Evolutionary conservation across 1,284 basidiomycete species (phyloP), one percentile per base, ranked within the genome.

Genomic region (Termitomyces sp.): DNA sequence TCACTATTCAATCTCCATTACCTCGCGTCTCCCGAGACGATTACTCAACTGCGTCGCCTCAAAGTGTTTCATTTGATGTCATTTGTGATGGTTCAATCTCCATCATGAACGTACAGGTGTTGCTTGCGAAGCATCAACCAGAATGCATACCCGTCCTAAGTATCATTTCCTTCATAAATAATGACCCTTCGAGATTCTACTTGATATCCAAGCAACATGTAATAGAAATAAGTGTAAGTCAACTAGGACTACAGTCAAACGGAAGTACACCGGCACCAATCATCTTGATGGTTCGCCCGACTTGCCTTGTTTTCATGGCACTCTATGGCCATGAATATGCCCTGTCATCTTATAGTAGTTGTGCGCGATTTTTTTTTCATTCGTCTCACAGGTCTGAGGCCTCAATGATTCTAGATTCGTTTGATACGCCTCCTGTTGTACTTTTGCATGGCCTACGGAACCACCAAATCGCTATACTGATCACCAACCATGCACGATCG

Each of bases 191-290:
- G 8, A 39, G 17, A 41, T 15, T 24, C 5, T 21, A 6, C 4
- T 5, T 15, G 19, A 21, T 46, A 34, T n/a, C 8, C 7, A 5
- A 24, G 5, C 33, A 2, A 5, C 33, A 6, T 24, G 13, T 4
- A 5, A 31, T 15, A 6, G 1, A 15, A n/a, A 4, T 33, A 1
- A 15, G 19, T 34, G 5, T 8, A 26, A 47, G 12, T 9, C 45
- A 6, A 30, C 19, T n/a, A 15, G 45, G 13, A 26, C 19, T 12
- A 15, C 12, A 34, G 8, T 54, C 46, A 62, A 46, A 36, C 15
- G 58, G 55, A 24, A 58, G 55, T 38, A 33, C 13, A 4, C 55
- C 56, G n/a, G 62, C 67, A 13, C 79, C 17, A 31, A 17, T 15
- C n/a, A 2, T 30, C 9, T 34, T 34, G 33, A 4, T 5, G 33